Base-by-base conservation (phyloP, 1,284 basidiomycete species). In the Ceratobasidium sp. region DNA sequence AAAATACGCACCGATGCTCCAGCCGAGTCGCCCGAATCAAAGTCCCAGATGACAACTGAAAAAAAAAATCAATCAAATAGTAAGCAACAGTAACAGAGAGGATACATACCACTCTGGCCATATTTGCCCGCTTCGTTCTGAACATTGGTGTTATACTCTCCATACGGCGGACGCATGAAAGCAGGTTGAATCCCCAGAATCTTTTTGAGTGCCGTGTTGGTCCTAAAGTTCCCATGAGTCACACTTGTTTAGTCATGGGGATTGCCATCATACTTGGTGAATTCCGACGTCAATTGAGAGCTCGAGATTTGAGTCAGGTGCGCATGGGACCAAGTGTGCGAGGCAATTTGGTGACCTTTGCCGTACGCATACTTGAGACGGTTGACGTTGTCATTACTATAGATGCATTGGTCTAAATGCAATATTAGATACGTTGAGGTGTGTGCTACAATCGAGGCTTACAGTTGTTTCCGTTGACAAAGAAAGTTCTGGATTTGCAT, bases 101-200 rank as follows among this genome's bases (percentile, higher is more conserved):
- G n/a, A n/a, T 3, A 46, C 55, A 43, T 53, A 71, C 59, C 61
- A 18, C 23, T 48, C 41, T 70, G 65, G 16, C 65, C 65, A 32
- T 18, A 18, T 43, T 34, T 39, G 16, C 26, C 53, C 1, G 65
- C 65, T 28, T 43, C 65, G 3, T 32, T 28, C 26, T 14, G 14
- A 23, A 74, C 70, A 0, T 59, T 36, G 39, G 45, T 50, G 58
- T 74, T 55, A 58, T 74, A 75, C 3, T 43, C 46, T n/a, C 74
- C 74, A 39, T 62, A 75, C 18, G 73, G 74, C 10, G 74, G 74
- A 10, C 74, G 69, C 69, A 71, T 71, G 32, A 60, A 71, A 36
- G 57, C 69, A 14, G 69, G 57, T 3, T 26, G 45, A 9, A 34
- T 23, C 10, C 69, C 69, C 30, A 46, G 32, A 36, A 53, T 71